These are phyloP conservation scores for Aureobasidium sp. DNA, from an alignment of 2,329 filamentous ascomycete species.

Conservation along the genomic window DNA sequence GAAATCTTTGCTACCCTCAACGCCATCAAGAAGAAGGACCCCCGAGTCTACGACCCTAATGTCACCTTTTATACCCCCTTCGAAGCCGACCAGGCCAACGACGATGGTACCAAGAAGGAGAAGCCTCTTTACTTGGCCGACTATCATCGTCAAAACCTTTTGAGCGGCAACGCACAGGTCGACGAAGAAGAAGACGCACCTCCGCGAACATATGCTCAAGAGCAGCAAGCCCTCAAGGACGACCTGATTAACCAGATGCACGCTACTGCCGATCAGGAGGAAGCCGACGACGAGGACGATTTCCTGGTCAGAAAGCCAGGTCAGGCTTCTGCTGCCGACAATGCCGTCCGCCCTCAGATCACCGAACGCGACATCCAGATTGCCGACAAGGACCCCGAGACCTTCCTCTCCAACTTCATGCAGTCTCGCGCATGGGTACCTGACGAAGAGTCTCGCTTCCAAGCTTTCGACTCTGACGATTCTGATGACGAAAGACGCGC, in stretches of 20 bases:
- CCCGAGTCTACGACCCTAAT: conserved; percentile 76
- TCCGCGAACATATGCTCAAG: conserved; percentile 72
- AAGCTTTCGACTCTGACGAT: conserved; percentile 89
- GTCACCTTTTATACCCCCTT: conserved; percentile 68
- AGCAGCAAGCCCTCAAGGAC: conserved; percentile 77
- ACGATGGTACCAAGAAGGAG: conserved; percentile 40
- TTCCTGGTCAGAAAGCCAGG: conserved; percentile 69
- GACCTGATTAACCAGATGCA: conserved; percentile 76
- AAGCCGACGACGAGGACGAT: conserved; percentile 50
- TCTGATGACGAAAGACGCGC: conserved; percentile 67
- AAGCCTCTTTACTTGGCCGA: conserved; percentile 82
- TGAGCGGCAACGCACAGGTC: conserved; percentile 60
- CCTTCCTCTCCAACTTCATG: conserved; percentile 92
- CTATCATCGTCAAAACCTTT: conserved; percentile 85
- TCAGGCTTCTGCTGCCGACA: conserved; percentile 22
- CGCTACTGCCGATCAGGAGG: conserved; percentile 44
- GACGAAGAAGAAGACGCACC: conserved; percentile 46
- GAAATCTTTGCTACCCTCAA: conserved; percentile 81
- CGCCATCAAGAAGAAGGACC: conserved; percentile 86
- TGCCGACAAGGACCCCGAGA: conserved; percentile 84
- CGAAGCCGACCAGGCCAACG: conserved; percentile 44
- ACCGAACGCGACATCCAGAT: conserved; percentile 60
- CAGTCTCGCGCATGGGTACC: conserved; percentile 84
- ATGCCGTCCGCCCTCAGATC: conserved; percentile 25
- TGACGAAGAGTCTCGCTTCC: conserved; percentile 57